These are phyloP conservation scores for Xerocomus nothofagi DNA, from an alignment of 1,284 basidiomycete genomes.

Conservation along the genomic window DNA sequence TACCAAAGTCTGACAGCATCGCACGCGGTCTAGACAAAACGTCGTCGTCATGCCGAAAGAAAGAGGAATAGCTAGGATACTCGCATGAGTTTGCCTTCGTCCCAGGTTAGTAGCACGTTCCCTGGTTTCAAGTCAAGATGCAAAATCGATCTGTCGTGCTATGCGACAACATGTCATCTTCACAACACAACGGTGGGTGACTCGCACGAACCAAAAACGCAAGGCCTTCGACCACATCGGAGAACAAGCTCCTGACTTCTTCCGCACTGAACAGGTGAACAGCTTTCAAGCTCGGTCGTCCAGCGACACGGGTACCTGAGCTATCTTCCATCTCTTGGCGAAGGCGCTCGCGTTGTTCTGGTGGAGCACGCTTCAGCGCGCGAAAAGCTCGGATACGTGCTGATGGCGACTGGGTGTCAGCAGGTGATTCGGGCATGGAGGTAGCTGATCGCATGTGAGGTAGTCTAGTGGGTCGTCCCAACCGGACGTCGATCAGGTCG, in stretches of 20 bases:
- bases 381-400: conserved; percentile 76
- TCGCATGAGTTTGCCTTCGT: conserved; percentile 81
- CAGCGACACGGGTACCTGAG: conserved; percentile 18
- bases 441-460: conserved; percentile 45
- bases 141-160: conserved; percentile 85
- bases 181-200: neutral
- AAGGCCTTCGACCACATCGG: conserved; percentile 76
- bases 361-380: conserved; percentile 60
- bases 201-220: conserved; percentile 69
- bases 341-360: conserved; percentile 63
- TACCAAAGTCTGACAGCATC: conserved; percentile 94
- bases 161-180: conserved; percentile 7
- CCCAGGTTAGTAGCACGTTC: conserved; percentile 91
- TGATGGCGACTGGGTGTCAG: conserved; percentile 54
- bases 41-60: conserved; percentile 7
- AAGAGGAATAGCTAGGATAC: conserved; percentile 23
- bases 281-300: conserved; percentile 52
- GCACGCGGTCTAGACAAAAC: conserved; percentile 62
- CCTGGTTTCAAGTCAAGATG: conserved; percentile 94
- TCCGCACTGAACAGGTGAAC: conserved; percentile 81
- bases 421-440: conserved; percentile 22
- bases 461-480: conserved; percentile 51
- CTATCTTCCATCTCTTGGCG: conserved; percentile 46
- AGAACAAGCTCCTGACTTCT: conserved; percentile 75
- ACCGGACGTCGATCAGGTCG: conserved; percentile 78